These are phyloP conservation scores for Aspergillus sp. DNA, from an alignment of 2,329 filamentous ascomycete genomes.

Conservation along the genomic window DNA sequence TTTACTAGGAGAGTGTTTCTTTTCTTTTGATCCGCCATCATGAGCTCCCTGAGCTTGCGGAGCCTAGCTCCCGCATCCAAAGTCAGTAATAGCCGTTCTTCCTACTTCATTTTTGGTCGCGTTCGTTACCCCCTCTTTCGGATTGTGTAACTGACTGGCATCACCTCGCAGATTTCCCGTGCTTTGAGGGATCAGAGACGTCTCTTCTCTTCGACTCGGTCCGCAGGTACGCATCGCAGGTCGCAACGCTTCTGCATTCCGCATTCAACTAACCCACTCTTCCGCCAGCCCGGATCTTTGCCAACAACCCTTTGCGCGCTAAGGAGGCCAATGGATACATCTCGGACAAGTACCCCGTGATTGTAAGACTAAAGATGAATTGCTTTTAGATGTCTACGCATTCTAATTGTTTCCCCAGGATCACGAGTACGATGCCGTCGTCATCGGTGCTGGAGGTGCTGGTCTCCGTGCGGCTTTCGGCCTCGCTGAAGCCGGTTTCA, in stretches of 20 bases:
- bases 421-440: slow-evolving; percentile 97
- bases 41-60: slow-evolving; percentile 48
- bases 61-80: slow-evolving; percentile 46
- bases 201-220: slow-evolving; percentile 81
- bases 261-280: slow-evolving; percentile 18
- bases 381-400: not conserved
- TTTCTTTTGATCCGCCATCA: slow-evolving; percentile 34
- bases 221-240: slow-evolving; percentile 58
- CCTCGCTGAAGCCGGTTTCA: slow-evolving; percentile 59
- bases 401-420: slow-evolving; percentile 53
- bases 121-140: slow-evolving; percentile 5
- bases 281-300: slow-evolving; percentile 71
- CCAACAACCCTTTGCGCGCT: slow-evolving; percentile 78
- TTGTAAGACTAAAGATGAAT: slow-evolving; percentile 56
- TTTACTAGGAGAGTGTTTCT: slow-evolving; percentile 21
- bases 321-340: slow-evolving; percentile 89
- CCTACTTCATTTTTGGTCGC: slow-evolving; percentile 8
- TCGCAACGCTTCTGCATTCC: slow-evolving; percentile 9
- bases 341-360: slow-evolving; percentile 87
- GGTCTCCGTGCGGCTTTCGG: slow-evolving; percentile 61
- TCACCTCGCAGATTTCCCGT: slow-evolving; percentile 55
- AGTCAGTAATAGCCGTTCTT: slow-evolving; percentile 32
- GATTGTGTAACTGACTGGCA: slow-evolving; percentile 17
- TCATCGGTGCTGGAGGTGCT: slow-evolving; percentile 63
- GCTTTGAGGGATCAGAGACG: slow-evolving; percentile 62